phyloP scores from a whole-genome alignment of 352 stramenopile species.

The Globisporangium perplexum region DNA sequence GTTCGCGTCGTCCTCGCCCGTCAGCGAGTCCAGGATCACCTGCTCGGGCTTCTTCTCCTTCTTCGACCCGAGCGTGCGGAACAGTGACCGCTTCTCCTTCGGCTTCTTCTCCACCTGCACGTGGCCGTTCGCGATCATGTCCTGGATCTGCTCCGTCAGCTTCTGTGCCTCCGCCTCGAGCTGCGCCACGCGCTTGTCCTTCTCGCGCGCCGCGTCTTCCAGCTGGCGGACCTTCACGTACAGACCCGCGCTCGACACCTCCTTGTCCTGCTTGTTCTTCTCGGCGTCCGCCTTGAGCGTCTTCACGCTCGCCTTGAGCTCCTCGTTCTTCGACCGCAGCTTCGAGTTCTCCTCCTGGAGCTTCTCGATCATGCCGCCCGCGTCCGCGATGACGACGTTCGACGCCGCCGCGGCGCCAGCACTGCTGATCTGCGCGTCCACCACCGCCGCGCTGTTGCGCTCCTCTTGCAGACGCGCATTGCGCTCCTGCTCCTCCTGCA shows the following conservation, averaged over 20 bases:
- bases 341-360: slow-evolving; percentile 78
- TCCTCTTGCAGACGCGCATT: slow-evolving; percentile 62
- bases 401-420: slow-evolving; percentile 26
- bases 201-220: slow-evolving; percentile 62
- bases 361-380: slow-evolving; percentile 81
- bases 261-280: slow-evolving; percentile 76
- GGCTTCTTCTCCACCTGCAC: slow-evolving; percentile 50
- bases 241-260: slow-evolving; percentile 62
- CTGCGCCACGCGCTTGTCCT: slow-evolving; percentile 67
- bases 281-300: slow-evolving; percentile 63
- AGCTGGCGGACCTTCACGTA: slow-evolving; percentile 75
- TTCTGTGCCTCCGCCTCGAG: slow-evolving; percentile 73
- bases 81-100: slow-evolving; percentile 65
- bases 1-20: slow-evolving; percentile 58
- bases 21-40: slow-evolving; percentile 75
- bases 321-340: slow-evolving; percentile 71
- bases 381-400: slow-evolving; percentile 70
- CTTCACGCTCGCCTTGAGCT: slow-evolving; percentile 58
- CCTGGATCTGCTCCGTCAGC: slow-evolving; percentile 54
- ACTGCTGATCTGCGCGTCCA: slow-evolving; percentile 16
- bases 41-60: slow-evolving; percentile 59
- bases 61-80: slow-evolving; percentile 80
- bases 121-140: slow-evolving; percentile 26
- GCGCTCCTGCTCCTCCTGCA: slow-evolving; percentile 73
- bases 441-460: slow-evolving; percentile 35